These are phyloP conservation scores for Letharia columbiana DNA, from an alignment of 495 filamentous ascomycete species.

Conservation along the genomic window DNA sequence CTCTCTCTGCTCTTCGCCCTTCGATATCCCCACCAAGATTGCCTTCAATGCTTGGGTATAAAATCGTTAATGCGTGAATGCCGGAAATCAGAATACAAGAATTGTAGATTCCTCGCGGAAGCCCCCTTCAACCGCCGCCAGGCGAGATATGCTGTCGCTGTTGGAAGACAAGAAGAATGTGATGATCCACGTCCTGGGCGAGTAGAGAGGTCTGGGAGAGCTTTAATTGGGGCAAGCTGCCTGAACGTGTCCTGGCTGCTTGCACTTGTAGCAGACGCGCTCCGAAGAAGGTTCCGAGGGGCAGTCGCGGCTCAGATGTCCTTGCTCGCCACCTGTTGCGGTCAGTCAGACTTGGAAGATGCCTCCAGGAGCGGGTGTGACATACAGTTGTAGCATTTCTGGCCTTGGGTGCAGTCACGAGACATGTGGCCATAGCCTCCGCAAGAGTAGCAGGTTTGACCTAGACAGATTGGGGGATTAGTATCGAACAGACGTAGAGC, in stretches of 20 bases:
- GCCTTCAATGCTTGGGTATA: conserved; percentile 20
- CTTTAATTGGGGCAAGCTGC: conserved; percentile 72
- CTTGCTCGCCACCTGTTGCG: conserved; percentile 65
- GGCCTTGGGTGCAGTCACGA: conserved; percentile 94
- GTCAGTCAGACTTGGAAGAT: conserved; percentile 13
- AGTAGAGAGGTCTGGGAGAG: background rate
- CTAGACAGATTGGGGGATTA: background rate
- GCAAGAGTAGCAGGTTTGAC: conserved; percentile 92
- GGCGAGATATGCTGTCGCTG: conserved; percentile 9
- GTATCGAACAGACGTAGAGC: background rate
- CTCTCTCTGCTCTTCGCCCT: conserved; percentile 12
- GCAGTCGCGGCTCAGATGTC: conserved; percentile 92
- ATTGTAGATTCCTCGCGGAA: conserved; percentile 12
- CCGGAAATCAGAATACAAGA: conserved; percentile 15
- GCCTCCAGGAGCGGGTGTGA: conserved; percentile 6
- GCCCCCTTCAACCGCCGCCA: conserved; percentile 10
- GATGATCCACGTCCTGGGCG: conserved; percentile 1
- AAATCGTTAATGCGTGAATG: conserved; percentile 11
- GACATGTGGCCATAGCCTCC: conserved; percentile 96
- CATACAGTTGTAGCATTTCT: conserved; percentile 99
- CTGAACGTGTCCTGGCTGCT: conserved; percentile 95
- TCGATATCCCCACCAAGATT: conserved; percentile 19
- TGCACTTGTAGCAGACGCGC: conserved; percentile 99
- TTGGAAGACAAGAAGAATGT: conserved; percentile 16
- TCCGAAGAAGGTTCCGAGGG: conserved; percentile 79